Evolutionary conservation across 805 yeast species (phyloP), one percentile per base, ranked within the genome.

Genomic region (Sugiyamaella americana): DNA sequence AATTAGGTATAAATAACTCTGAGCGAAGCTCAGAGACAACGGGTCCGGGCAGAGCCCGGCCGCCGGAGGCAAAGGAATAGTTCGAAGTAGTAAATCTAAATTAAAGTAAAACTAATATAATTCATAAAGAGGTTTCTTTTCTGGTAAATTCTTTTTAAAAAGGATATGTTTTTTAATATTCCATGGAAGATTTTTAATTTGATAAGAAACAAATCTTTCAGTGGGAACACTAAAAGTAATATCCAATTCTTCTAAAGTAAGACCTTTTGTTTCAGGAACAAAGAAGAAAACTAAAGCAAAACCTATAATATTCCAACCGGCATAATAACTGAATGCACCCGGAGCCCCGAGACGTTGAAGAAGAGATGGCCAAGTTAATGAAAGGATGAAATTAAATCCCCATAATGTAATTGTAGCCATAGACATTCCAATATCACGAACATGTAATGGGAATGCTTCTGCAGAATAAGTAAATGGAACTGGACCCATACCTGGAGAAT

Each of bases 401-500:
- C 78, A 74, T 18, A 58, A 49, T 10, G 58, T 55, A 20, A 86
- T 86, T 24, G 89, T 80, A 23, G 89, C 91, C 52, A 80, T 70
- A 2, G 88, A 80, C 80, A 87, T 82, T 45, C 91, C 89, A 44
- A 84, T 67, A 54, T 86, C 88, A 66, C 94, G 78, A 51, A 84
- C 77, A 58, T 83, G 82, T 58, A 85, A 70, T 50, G 91, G 87
- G 69, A 83, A 77, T 57, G 83, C 84, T 64, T 87, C 95, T 6
- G 95, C 94, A 20, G 88, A 81, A 60, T 87, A 84, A 2, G 93
- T 83, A 68, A 87, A 87, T 2, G 95, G 94, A 39, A 87, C 93
- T 11, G 93, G 94, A 38, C 95, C 95, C 63, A 84, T 87, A 46
- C 94, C 91, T 2, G 85, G 78, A 0, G 94, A 84, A 66, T 87